Base-by-base conservation (phyloP, 257 asterid genomes). In the Agastache rugosa region DNA sequence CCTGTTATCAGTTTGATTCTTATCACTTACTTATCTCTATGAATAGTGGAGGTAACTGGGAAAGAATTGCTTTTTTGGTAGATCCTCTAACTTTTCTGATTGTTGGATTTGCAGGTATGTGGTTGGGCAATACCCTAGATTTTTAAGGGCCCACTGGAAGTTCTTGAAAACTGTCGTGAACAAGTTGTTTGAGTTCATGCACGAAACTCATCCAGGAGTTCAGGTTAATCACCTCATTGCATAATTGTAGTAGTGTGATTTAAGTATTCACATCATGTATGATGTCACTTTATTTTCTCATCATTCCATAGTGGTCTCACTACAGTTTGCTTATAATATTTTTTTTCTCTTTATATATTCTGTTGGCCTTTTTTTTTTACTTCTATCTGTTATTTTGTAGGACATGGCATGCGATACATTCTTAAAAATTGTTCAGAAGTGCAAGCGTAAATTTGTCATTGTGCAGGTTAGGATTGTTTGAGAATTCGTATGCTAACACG, bases 391-490 rank as follows among this genome's bases (percentile, higher is more conserved):
- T 75, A 67, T 42, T 53, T 70, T 78, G 70, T 76, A 95, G 99
- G 99, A 95, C 83, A 95, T 95, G 98, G 99, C 99, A 10, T 92
- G 99, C 31, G 99, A 95, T 75, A 95, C 99, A 6, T 92, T 95
- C 86, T 83, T 95, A 88, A 95, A 95, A 82, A 95, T 95, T 75
- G 99, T 95, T 77, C 98, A 95, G 89, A 95, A 92, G 84, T 95
- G 99, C 96, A 95, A 85, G 81, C 94, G 99, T 34, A 95, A 95
- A 83, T 95, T 95, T 81, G 99, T 95, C 34, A 71, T 89, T 50
- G 80, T 86, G 19, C 99, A 92, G 98, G 99, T 90, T 80, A 11
- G 73, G 45, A 8, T 60, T 58, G 44, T 65, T 53, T 23, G 31
- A 67, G 63, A 67, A 25, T 34, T 16, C 14, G 37, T 35, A 19